A percentile compares a stretch with the other conserved stretches of the same genome.
Evolutionary conservation across 2,329 filamentous ascomycete genomes (phyloP).

Genomic region (Mollisiaceae sp.): DNA sequence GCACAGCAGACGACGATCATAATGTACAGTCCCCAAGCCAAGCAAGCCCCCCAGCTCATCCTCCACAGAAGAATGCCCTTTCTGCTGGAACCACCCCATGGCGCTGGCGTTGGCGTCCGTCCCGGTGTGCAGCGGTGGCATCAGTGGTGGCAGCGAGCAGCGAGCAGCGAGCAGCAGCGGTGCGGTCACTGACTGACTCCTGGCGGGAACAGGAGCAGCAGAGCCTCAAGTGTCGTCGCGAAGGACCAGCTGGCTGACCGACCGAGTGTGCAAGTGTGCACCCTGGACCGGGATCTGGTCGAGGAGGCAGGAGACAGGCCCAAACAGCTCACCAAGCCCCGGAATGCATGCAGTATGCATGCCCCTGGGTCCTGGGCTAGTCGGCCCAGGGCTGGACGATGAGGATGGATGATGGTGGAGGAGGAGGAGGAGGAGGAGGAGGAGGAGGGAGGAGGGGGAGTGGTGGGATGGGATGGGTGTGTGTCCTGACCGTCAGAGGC

Average conservation of each 20-base stretch:
- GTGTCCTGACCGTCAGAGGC: too few relatives aligned
- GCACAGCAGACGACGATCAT: conserved; percentile 15
- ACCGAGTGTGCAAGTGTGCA: neutral
- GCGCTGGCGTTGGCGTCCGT: neutral
- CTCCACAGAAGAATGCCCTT: conserved; percentile 19
- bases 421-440: too few relatives aligned
- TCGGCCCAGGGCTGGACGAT: neutral
- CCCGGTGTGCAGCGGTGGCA: conserved; percentile 15
- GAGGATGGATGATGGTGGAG: too few relatives aligned
- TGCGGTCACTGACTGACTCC: neutral
- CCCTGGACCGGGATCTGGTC: neutral
- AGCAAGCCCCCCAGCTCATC: conserved; percentile 28
- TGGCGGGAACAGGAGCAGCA: neutral
- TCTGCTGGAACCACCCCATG: neutral
- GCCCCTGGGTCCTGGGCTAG: conserved; percentile 17
- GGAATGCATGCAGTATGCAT: conserved; percentile 19
- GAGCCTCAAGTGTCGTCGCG: conserved; percentile 21
- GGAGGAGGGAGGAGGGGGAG: too few relatives aligned
- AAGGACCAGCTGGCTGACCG: neutral
- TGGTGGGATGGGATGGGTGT: too few relatives aligned
- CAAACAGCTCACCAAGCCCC: conserved; percentile 20
- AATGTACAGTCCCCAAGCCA: conserved; percentile 19
- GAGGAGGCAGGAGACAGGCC: conserved; percentile 6
- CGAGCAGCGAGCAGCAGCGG: too few relatives aligned
- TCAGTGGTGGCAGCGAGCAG: neutral